phyloP scores from a whole-genome alignment of 345 rosid species.

The Lumnitzera racemosa region DNA sequence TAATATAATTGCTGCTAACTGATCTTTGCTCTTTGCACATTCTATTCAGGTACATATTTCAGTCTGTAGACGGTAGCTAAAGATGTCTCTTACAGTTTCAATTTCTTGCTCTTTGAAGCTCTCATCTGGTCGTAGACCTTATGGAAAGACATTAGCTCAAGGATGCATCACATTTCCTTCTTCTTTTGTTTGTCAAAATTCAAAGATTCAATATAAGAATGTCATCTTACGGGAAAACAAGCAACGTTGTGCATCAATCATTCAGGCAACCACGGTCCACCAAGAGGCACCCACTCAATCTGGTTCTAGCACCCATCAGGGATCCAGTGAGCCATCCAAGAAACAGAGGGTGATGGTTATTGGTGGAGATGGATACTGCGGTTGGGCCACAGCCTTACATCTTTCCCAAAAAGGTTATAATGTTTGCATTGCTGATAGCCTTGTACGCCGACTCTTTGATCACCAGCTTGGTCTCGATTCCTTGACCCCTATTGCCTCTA shows the following conservation, averaged over 20 bases:
- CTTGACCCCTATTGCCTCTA: conserved; percentile 78
- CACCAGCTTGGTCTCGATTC: conserved; percentile 93
- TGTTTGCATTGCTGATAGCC: conserved; percentile 80
- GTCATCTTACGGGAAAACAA: conserved; percentile 26
- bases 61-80: conserved; percentile 12
- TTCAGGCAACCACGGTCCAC: conserved; percentile 39
- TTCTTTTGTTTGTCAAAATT: conserved; percentile 23
- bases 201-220: conserved; percentile 23
- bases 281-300: conserved; percentile 53
- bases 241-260: conserved; percentile 18
- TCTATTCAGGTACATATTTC: conserved; percentile 38
- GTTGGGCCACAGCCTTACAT: conserved; percentile 98
- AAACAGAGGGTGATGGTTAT: conserved; percentile 76
- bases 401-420: conserved; percentile 74
- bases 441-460: conserved; percentile 80
- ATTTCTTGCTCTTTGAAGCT: conserved; percentile 47
- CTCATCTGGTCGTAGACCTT: conserved; percentile 25
- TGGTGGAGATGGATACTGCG: conserved; percentile 98
- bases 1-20: no score
- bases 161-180: conserved; percentile 16
- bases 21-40: neutral
- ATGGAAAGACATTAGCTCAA: conserved; percentile 18
- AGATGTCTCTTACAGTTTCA: conserved; percentile 66
- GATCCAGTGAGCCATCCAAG: conserved; percentile 35
- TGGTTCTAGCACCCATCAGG: conserved; percentile 19